phyloP scores from a whole-genome alignment of 2,329 filamentous ascomycete genomes.

The Pestalotiopsis sp. region DNA sequence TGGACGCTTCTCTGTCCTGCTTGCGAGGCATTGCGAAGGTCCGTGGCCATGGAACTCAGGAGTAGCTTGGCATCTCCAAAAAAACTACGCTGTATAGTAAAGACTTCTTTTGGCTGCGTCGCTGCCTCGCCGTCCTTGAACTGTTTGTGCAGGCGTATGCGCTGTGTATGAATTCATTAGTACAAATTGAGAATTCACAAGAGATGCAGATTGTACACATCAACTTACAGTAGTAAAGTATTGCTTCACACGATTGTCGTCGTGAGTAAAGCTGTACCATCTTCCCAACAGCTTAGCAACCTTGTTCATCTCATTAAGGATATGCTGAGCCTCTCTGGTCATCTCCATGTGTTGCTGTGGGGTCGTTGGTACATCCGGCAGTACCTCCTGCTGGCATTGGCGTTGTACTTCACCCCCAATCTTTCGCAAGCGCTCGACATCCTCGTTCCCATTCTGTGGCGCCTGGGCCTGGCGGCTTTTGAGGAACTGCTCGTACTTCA shows the following conservation, averaged over 20 bases:
- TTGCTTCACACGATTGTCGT: conserved; percentile 51
- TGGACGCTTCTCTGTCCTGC: conserved; percentile 20
- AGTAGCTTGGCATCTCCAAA: conserved; percentile 50
- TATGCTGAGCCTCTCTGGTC: conserved; percentile 42
- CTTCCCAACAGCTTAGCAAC: conserved; percentile 45
- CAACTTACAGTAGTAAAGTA: conserved; percentile 55
- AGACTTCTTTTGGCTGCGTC: conserved; percentile 45
- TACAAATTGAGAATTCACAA: background rate
- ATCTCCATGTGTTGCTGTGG: conserved; percentile 46
- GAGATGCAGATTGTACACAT: background rate
- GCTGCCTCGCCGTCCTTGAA: conserved; percentile 52
- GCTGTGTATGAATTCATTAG: conserved; percentile 44
- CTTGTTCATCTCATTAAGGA: conserved; percentile 44
- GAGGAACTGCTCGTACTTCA: conserved; percentile 42
- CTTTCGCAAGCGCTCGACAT: conserved; percentile 32
- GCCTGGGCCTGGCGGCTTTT: conserved; percentile 25
- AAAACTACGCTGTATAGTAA: conserved; percentile 55
- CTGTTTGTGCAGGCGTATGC: conserved; percentile 53
- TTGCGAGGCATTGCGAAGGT: conserved; percentile 39
- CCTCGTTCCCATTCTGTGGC: conserved; percentile 34
- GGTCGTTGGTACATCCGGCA: conserved; percentile 49
- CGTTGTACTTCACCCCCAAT: conserved; percentile 35
- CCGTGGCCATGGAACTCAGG: conserved; percentile 54
- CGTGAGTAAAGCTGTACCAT: conserved; percentile 51
- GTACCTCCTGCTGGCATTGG: conserved; percentile 38